phyloP scores from a whole-genome alignment of 306 rosid species.

The Prunus kanzakura region DNA sequence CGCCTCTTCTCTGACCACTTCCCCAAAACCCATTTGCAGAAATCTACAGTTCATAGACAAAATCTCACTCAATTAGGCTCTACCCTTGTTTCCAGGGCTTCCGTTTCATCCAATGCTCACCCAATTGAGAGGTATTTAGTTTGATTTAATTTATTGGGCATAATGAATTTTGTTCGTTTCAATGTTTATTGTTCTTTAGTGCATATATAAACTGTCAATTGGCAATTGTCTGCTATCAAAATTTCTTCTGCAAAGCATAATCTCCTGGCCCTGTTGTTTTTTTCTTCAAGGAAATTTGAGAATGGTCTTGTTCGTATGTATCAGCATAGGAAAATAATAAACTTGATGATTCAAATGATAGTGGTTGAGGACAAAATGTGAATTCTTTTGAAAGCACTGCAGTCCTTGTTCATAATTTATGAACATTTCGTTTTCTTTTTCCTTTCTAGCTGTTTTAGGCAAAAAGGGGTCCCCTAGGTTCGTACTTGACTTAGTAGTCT shows the following conservation, averaged over 20 bases:
- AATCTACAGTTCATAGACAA: not conserved
- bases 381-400: not conserved
- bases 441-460: not conserved
- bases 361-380: not conserved
- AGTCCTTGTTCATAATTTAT: not conserved
- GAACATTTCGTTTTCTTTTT: not conserved
- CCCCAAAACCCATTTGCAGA: constrained; percentile 11
- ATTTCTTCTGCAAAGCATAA: not conserved
- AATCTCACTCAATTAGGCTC: not conserved
- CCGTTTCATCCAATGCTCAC: constrained; percentile 15
- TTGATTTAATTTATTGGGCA: not conserved
- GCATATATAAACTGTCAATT: no score
- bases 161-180: not conserved
- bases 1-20: not conserved
- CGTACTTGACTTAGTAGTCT: no score
- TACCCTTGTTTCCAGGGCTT: constrained; percentile 2
- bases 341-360: not conserved
- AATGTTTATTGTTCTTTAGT: no score
- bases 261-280: not conserved
- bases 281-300: not conserved
- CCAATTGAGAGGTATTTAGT: constrained; percentile 7
- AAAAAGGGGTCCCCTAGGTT: no score
- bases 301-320: not conserved
- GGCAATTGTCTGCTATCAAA: no score
- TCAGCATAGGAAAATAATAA: not conserved